These are phyloP conservation scores for Begonia fuchsioides DNA, from an alignment of 306 rosid species.

Conservation along the genomic window DNA sequence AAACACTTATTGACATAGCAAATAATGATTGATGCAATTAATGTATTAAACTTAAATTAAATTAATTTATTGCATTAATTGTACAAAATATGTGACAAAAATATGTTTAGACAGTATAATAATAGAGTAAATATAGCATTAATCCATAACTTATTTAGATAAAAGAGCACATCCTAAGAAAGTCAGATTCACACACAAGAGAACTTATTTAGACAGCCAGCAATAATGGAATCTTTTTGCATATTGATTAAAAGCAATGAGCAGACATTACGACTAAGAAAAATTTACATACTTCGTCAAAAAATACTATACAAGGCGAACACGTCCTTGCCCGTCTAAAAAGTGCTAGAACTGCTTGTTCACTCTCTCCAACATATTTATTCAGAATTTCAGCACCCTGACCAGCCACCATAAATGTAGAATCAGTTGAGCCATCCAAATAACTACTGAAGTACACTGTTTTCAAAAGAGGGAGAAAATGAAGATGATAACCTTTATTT, in stretches of 20 bases:
- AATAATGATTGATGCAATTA: no score
- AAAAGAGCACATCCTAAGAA: no score
- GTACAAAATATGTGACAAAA: no score
- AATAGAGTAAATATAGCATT: no score
- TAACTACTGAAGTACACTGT: not conserved
- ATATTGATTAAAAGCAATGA: not conserved
- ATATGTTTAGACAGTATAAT: no score
- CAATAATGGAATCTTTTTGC: not conserved
- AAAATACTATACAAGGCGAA: constrained; percentile 67
- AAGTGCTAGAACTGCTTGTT: constrained; percentile 43
- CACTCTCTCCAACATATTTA: constrained; percentile 93
- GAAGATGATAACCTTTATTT: constrained; percentile 33
- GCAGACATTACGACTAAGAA: not conserved
- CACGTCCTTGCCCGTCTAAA: constrained; percentile 80
- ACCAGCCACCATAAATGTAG: constrained; percentile 4
- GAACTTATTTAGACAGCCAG: not conserved
- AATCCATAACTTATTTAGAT: no score
- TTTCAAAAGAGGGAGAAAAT: not conserved
- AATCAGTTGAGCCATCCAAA: not conserved
- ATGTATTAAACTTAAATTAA: no score
- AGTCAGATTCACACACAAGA: no score
- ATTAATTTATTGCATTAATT: no score
- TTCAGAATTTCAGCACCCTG: constrained; percentile 82
- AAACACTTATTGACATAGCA: no score
- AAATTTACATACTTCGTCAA: constrained; percentile 65